Percentiles rank a stretch among this genome's conserved stretches.
Evolutionary conservation across 1,284 basidiomycete genomes (phyloP).

Genomic region (Ceraceosorus bombacis): DNA sequence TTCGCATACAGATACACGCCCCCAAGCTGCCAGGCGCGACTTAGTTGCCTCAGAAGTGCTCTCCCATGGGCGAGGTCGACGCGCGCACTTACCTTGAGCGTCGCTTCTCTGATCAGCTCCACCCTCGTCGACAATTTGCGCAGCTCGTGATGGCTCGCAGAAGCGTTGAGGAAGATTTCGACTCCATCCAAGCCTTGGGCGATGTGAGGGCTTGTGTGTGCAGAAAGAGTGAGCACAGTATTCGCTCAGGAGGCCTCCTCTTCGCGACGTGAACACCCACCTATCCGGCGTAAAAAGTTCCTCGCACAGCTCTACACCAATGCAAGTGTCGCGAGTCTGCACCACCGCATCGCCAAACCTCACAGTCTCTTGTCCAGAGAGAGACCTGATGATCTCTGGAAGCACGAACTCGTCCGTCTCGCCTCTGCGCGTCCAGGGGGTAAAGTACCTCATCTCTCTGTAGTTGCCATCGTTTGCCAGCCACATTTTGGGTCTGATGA

Average conservation of each 20-base stretch:
- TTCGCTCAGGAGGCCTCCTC: neutral
- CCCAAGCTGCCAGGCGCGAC: conserved; percentile 60
- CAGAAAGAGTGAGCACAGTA: conserved; percentile 7
- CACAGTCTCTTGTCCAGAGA: conserved; percentile 88
- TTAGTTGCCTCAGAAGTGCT: neutral
- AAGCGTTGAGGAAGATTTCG: conserved; percentile 97
- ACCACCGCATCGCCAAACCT: conserved; percentile 93
- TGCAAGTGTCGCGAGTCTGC: conserved; percentile 85
- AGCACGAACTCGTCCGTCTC: conserved; percentile 82
- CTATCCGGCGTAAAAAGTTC: conserved; percentile 93
- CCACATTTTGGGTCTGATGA: conserved; percentile 99
- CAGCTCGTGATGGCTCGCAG: conserved; percentile 92
- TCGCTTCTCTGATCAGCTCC: conserved; percentile 93
- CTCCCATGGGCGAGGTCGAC: neutral
- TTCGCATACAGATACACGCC: conserved; percentile 97
- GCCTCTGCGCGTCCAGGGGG: conserved; percentile 83
- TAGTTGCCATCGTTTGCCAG: conserved; percentile 98
- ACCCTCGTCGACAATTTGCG: conserved; percentile 84
- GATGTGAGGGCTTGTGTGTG: conserved; percentile 72
- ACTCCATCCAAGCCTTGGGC: conserved; percentile 94
- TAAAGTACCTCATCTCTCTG: conserved; percentile 89
- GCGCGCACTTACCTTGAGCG: conserved; percentile 64
- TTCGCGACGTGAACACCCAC: conserved; percentile 50
- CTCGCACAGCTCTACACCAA: conserved; percentile 92
- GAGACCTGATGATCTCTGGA: conserved; percentile 72